Evolutionary conservation across 1,284 basidiomycete species (phyloP).

Genomic region (Cryptococcus depauperatus): DNA sequence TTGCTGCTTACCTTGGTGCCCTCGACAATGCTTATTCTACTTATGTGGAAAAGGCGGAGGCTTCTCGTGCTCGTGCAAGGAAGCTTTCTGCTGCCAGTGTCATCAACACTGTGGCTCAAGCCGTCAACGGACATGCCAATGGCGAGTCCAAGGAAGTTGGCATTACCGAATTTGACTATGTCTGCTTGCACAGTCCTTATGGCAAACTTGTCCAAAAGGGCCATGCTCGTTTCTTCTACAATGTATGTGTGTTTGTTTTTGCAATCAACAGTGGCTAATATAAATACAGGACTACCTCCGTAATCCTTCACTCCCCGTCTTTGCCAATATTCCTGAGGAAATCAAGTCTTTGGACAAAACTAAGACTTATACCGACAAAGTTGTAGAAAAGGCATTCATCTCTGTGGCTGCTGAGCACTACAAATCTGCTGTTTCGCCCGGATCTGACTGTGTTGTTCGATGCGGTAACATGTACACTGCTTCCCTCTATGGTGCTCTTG

Average conservation of each 20-base stretch:
- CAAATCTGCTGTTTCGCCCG: slow-evolving; percentile 62
- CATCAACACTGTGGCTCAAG: slow-evolving; percentile 20
- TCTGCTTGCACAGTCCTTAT: slow-evolving; percentile 89
- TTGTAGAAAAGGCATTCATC: slow-evolving; percentile 89
- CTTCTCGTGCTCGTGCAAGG: slow-evolving; percentile 46
- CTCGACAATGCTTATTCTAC: slow-evolving; percentile 83
- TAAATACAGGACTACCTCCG: slow-evolving; percentile 69
- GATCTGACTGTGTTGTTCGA: slow-evolving; percentile 72
- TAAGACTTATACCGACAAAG: slow-evolving; percentile 81
- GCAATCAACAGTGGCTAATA: background rate
- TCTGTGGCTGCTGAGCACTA: slow-evolving; percentile 63
- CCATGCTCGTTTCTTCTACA: slow-evolving; percentile 69
- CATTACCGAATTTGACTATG: slow-evolving; percentile 75
- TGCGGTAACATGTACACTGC: slow-evolving; percentile 99
- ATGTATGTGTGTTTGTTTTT: slow-evolving; percentile 20
- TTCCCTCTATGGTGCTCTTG: slow-evolving; percentile 89
- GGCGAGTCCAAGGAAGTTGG: slow-evolving; percentile 46
- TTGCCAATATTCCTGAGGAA: slow-evolving; percentile 63
- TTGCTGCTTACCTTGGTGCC: slow-evolving; percentile 89
- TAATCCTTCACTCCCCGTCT: slow-evolving; percentile 64
- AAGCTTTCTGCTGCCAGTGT: slow-evolving; percentile 34
- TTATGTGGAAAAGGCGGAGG: slow-evolving; percentile 76
- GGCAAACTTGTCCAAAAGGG: slow-evolving; percentile 98
- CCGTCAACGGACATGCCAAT: slow-evolving; percentile 25
- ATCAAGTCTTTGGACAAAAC: slow-evolving; percentile 57